Evolutionary conservation across 805 yeast genomes (phyloP).

Genomic region (Ogataea ramenticola): DNA sequence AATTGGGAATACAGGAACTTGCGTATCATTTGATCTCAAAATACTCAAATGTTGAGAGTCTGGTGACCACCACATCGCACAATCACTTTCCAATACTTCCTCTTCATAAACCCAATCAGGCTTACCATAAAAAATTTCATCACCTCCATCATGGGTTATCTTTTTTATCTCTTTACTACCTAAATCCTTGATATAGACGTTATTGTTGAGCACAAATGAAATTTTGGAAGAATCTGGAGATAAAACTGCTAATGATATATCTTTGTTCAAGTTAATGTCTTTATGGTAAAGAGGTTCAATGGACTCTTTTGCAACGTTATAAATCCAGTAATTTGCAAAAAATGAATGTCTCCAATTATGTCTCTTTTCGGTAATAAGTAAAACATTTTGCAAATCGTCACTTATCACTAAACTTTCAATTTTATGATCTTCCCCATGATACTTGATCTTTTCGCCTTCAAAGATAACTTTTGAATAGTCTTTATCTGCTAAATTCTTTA

Average conservation of each 20-base stretch:
- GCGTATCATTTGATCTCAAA: conserved; percentile 63
- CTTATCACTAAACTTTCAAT: conserved; percentile 56
- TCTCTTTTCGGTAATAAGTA: conserved; percentile 53
- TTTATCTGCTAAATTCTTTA: conserved; percentile 45
- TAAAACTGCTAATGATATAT: conserved; percentile 51
- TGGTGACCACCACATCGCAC: conserved; percentile 86
- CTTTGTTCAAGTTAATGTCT: conserved; percentile 13
- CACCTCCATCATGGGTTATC: conserved; percentile 65
- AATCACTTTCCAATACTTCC: conserved; percentile 66
- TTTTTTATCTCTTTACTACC: conserved; percentile 26
- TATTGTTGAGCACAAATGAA: conserved; percentile 62
- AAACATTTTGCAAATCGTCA: conserved; percentile 53
- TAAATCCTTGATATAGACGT: conserved; percentile 51
- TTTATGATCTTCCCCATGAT: conserved; percentile 30
- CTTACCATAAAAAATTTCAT: conserved; percentile 70
- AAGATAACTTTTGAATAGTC: conserved; percentile 38
- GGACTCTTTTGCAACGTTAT: conserved; percentile 33
- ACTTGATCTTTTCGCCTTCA: conserved; percentile 39
- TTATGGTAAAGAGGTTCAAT: conserved; percentile 17
- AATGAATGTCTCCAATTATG: conserved; percentile 72
- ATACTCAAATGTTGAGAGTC: conserved; percentile 57
- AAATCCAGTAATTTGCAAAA: conserved; percentile 53
- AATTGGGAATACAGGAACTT: conserved; percentile 64
- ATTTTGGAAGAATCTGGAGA: conserved; percentile 63
- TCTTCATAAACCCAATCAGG: conserved; percentile 97